These are phyloP conservation scores for Metschnikowia picachoensis DNA, from an alignment of 805 yeast species.

Conservation along the genomic window DNA sequence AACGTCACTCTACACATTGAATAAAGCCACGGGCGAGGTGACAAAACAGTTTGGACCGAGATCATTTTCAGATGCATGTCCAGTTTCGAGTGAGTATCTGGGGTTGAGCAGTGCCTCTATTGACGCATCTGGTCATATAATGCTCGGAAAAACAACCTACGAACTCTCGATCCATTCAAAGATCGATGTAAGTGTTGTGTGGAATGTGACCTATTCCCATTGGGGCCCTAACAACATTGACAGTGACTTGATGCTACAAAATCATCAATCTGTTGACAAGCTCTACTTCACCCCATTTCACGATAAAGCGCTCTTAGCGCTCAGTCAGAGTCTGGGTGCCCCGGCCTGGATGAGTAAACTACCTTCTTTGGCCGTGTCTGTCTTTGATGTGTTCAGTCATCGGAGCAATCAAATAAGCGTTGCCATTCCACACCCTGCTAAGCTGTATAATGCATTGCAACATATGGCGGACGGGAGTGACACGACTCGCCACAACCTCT, in stretches of 20 bases:
- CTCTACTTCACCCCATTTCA: slow-evolving; percentile 80
- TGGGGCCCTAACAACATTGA: slow-evolving; percentile 94
- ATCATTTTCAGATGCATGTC: slow-evolving; percentile 23
- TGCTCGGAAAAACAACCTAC: slow-evolving; percentile 70
- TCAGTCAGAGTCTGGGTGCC: slow-evolving; percentile 61
- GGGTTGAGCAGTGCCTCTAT: not conserved
- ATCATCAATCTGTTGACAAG: slow-evolving; percentile 59
- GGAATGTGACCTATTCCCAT: slow-evolving; percentile 82
- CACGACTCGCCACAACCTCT: slow-evolving; percentile 28
- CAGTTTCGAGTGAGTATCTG: slow-evolving; percentile 29
- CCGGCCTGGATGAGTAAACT: slow-evolving; percentile 77
- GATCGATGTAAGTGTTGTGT: slow-evolving; percentile 51
- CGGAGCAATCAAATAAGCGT: slow-evolving; percentile 34
- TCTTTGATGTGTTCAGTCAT: slow-evolving; percentile 66
- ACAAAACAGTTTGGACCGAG: slow-evolving; percentile 59
- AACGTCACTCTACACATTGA: slow-evolving; percentile 71
- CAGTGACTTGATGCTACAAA: slow-evolving; percentile 46
- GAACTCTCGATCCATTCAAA: slow-evolving; percentile 74
- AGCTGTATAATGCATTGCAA: slow-evolving; percentile 34
- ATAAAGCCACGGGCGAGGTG: slow-evolving; percentile 71
- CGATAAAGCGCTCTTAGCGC: slow-evolving; percentile 73
- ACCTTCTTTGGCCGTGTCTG: slow-evolving; percentile 68
- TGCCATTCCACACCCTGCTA: slow-evolving; percentile 67
- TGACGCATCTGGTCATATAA: slow-evolving; percentile 35
- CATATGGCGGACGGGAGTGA: slow-evolving; percentile 17